These are phyloP conservation scores for Zasmidium angulare DNA, from an alignment of 2,329 filamentous ascomycete species.

Conservation along the genomic window DNA sequence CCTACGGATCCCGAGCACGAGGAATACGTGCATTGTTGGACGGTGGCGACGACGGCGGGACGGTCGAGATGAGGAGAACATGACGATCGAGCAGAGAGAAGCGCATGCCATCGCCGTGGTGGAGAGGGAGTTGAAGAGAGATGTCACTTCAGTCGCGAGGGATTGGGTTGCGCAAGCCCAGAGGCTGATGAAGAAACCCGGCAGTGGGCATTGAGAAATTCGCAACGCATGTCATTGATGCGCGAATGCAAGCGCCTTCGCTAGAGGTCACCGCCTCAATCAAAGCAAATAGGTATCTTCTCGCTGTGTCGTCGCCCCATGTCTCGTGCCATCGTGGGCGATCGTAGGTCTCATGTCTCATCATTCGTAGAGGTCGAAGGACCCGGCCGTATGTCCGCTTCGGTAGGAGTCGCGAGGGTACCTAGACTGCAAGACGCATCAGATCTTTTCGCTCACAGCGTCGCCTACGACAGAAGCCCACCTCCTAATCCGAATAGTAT, in stretches of 20 bases:
- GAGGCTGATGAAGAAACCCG: slow-evolving; percentile 47
- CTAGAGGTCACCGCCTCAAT: neutral
- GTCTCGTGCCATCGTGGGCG: neutral
- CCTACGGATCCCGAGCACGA: slow-evolving; percentile 85
- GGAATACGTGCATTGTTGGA: slow-evolving; percentile 80
- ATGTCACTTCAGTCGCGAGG: slow-evolving; percentile 44
- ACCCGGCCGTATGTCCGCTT: neutral
- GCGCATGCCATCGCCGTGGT: slow-evolving; percentile 64
- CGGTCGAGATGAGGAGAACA: neutral
- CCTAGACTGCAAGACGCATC: neutral
- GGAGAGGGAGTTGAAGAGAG: slow-evolving; percentile 52
- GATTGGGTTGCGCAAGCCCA: slow-evolving; percentile 55
- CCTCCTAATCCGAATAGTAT: slow-evolving; percentile 25
- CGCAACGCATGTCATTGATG: no score
- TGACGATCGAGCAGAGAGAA: slow-evolving; percentile 40
- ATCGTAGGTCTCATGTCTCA: neutral
- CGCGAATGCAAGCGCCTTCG: no score
- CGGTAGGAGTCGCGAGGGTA: neutral
- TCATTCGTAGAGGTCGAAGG: no score
- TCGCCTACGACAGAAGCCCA: neutral
- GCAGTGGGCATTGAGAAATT: slow-evolving; percentile 42
- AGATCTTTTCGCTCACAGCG: neutral
- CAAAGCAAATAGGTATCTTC: neutral
- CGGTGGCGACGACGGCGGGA: slow-evolving; percentile 56
- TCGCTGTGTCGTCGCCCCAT: neutral